Evolutionary conservation across 345 rosid species (phyloP), one percentile per base, ranked within the genome.

Genomic region (Syzygium jambos): DNA sequence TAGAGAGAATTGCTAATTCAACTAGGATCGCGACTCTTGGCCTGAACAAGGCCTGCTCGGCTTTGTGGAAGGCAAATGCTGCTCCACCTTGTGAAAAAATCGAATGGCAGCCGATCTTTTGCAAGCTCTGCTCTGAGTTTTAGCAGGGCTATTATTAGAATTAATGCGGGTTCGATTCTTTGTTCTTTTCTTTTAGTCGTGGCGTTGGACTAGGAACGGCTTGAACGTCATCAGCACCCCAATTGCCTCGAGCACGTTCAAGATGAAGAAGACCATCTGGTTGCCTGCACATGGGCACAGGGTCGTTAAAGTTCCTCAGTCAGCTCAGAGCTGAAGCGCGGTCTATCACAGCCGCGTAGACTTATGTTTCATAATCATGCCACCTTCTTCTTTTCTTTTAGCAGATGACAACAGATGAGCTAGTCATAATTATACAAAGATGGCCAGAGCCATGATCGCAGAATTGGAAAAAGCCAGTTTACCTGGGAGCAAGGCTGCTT

Each of bases 141-240:
- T 65, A 65, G 78, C 43, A 65, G 30, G 78, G 4, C 43, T 16
- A 16, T 4, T 3, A 2, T 30, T 9, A 65, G 22, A 65, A 68
- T 30, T 30, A 43, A 68, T 30, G 12, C 22, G 23, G 46, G 43
- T 8, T 68, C 46, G 11, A 34, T 16, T 21, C 43, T 9, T 43
- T 43, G 46, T 43, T 43, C 46, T 68, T 68, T 9, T 34, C 78
- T 68, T 7, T 68, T 16, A 68, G 78, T 68, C 11, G 23, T 6
- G 46, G 78, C 23, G 46, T 68, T 68, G 46, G 30, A 49, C 85
- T 29, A 95, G 92, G 92, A 97, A 96, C 19, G 99, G 99, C 85
- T 96, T 92, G 91, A 96, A 93, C 7, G 96, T 95, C 93, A 91
- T 51, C 84, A 94, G n/a, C 85, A 94, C 90, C 55, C 95, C 99